Evolutionary conservation across 2,329 filamentous ascomycete species (phyloP).

Genomic region (Monosporascus sp.): DNA sequence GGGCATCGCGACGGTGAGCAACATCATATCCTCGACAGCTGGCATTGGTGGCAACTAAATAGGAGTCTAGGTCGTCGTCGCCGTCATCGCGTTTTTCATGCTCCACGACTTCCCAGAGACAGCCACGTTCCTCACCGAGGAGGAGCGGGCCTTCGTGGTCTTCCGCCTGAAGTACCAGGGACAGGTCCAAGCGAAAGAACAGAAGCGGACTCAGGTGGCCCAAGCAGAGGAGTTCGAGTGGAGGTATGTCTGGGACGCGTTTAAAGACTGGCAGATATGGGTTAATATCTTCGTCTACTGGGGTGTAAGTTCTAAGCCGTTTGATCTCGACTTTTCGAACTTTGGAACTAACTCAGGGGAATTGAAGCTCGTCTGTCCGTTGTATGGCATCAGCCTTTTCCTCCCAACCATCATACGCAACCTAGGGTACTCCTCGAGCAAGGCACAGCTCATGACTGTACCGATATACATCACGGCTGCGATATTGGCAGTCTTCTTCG

Average conservation of each 20-base stretch:
- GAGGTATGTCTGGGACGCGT: slow-evolving; percentile 65
- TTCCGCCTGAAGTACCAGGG: slow-evolving; percentile 62
- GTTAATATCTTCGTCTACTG: slow-evolving; percentile 57
- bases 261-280: slow-evolving; percentile 78
- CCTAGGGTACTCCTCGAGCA: slow-evolving; percentile 51
- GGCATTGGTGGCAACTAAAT: neutral
- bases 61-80: slow-evolving; percentile 43
- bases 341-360: slow-evolving; percentile 32
- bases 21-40: neutral
- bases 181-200: slow-evolving; percentile 43
- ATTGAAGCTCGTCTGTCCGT: slow-evolving; percentile 41
- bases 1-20: slow-evolving; percentile 58
- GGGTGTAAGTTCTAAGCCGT: slow-evolving; percentile 41
- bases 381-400: slow-evolving; percentile 55
- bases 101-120: slow-evolving; percentile 79
- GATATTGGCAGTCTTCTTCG: slow-evolving; percentile 47
- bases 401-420: slow-evolving; percentile 59
- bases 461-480: slow-evolving; percentile 60
- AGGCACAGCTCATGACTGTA: slow-evolving; percentile 58
- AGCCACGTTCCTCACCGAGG: slow-evolving; percentile 65
- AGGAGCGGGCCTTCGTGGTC: slow-evolving; percentile 66
- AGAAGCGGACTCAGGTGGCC: slow-evolving; percentile 35
- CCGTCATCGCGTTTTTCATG: slow-evolving; percentile 60
- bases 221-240: slow-evolving; percentile 71
- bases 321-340: slow-evolving; percentile 3